Evolutionary conservation across 2,329 filamentous ascomycete genomes (phyloP).

Genomic region (Penicillium sp.): DNA sequence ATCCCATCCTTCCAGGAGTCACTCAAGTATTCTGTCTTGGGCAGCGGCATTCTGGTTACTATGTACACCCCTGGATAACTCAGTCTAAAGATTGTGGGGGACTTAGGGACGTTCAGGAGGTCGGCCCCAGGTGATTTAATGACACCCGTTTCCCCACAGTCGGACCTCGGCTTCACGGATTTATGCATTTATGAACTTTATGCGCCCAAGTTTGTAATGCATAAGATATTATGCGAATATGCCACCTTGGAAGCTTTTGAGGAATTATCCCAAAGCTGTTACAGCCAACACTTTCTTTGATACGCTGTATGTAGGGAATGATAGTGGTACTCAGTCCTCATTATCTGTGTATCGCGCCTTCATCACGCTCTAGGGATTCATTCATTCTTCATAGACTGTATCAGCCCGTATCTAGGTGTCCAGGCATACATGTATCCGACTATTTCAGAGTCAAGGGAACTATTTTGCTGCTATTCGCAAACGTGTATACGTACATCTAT

Average conservation of each 20-base stretch:
- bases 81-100: not conserved
- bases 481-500: no score
- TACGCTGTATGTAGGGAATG: no score
- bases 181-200: not conserved
- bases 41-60: constrained; percentile 51
- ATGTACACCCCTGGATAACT: not conserved
- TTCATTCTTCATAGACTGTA: no score
- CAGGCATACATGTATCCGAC: no score
- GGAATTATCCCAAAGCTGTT: not conserved
- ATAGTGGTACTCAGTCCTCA: no score
- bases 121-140: not conserved
- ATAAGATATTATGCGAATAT: not conserved
- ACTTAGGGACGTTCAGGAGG: not conserved
- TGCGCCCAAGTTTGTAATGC: not conserved
- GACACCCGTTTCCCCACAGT: constrained; percentile 17
- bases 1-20: constrained; percentile 78
- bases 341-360: no score
- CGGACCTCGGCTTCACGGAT: constrained; percentile 13
- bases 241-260: not conserved
- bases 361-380: no score
- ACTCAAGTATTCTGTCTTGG: constrained; percentile 68
- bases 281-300: no score
- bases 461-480: no score
- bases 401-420: no score
- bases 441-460: no score